A percentile compares a stretch with the other conserved stretches of the same genome.
phyloP scores from a whole-genome alignment of 2,329 filamentous ascomycete genomes.

The Cladophialophora yegresii region DNA sequence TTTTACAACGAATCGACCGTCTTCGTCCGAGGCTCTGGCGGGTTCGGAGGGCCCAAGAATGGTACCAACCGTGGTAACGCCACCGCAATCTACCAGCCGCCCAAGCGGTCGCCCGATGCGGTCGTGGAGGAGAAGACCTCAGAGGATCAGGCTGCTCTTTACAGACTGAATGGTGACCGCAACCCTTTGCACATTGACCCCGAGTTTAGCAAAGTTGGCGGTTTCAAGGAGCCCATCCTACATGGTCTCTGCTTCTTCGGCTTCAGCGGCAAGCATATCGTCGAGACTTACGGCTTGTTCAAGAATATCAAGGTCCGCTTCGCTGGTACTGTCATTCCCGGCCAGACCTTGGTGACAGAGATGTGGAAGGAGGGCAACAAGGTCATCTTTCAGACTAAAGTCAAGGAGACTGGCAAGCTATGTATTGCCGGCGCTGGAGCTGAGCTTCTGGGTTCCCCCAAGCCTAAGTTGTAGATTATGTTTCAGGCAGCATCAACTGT shows the following conservation, averaged over 20 bases:
- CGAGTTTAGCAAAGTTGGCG: conserved; percentile 88
- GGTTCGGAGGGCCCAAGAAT: conserved; percentile 83
- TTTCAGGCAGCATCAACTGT: conserved; percentile 14
- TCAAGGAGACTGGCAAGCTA: conserved; percentile 90
- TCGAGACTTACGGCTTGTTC: conserved; percentile 77
- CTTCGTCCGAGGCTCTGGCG: conserved; percentile 87
- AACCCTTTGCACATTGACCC: conserved; percentile 98
- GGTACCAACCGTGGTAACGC: conserved; percentile 74
- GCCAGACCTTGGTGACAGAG: conserved; percentile 83
- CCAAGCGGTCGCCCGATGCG: conserved; percentile 73
- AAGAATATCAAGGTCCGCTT: conserved; percentile 94
- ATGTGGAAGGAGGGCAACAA: conserved; percentile 87
- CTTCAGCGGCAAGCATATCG: conserved; percentile 85
- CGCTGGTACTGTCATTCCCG: conserved; percentile 73
- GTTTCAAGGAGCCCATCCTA: conserved; percentile 90
- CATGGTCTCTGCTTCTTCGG: conserved; percentile 95
- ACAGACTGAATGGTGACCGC: conserved; percentile 89
- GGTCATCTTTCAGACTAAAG: conserved; percentile 81
- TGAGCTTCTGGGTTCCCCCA: conserved; percentile 57
- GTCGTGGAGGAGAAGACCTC: conserved; percentile 83
- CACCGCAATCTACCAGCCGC: conserved; percentile 76
- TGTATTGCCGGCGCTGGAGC: conserved; percentile 79
- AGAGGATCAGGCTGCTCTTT: conserved; percentile 88
- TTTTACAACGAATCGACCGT: conserved; percentile 97
- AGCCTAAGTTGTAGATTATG: conserved; percentile 31